phyloP scores from a whole-genome alignment of 208 protist species.

The Leishmania major region DNA sequence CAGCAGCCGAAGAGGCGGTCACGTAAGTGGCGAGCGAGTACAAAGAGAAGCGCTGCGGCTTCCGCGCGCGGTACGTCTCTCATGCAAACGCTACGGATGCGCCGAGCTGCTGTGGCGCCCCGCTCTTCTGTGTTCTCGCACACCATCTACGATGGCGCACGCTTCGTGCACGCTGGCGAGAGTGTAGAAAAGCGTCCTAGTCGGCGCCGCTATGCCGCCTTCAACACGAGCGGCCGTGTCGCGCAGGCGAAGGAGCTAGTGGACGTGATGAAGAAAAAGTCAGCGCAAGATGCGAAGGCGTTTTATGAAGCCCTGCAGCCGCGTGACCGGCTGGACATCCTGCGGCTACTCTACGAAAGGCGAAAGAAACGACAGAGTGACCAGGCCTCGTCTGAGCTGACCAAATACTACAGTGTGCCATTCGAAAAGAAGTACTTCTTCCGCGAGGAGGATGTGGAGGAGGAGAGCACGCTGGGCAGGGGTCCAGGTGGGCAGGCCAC shows the following conservation, averaged over 20 bases:
- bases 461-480: constrained; percentile 79
- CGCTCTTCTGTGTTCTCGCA: not conserved
- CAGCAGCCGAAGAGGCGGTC: not conserved
- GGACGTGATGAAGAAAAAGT: constrained; percentile 42
- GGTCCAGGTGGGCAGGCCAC: constrained; percentile 89
- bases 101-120: not conserved
- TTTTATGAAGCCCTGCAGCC: constrained; percentile 59
- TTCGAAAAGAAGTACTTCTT: constrained; percentile 84
- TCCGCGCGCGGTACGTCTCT: not conserved
- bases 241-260: constrained; percentile 56
- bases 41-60: not conserved
- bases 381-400: constrained; percentile 31
- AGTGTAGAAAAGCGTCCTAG: constrained; percentile 23
- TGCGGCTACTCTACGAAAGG: constrained; percentile 47
- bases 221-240: constrained; percentile 64
- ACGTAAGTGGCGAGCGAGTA: not conserved
- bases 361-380: constrained; percentile 35
- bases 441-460: constrained; percentile 71
- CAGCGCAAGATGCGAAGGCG: constrained; percentile 29
- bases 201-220: constrained; percentile 60
- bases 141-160: constrained; percentile 2
- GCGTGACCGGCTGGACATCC: constrained; percentile 70
- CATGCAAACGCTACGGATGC: not conserved
- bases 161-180: constrained; percentile 2
- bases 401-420: constrained; percentile 52